Evolutionary conservation across 306 rosid species (phyloP).

Genomic region (Argentina anserina): DNA sequence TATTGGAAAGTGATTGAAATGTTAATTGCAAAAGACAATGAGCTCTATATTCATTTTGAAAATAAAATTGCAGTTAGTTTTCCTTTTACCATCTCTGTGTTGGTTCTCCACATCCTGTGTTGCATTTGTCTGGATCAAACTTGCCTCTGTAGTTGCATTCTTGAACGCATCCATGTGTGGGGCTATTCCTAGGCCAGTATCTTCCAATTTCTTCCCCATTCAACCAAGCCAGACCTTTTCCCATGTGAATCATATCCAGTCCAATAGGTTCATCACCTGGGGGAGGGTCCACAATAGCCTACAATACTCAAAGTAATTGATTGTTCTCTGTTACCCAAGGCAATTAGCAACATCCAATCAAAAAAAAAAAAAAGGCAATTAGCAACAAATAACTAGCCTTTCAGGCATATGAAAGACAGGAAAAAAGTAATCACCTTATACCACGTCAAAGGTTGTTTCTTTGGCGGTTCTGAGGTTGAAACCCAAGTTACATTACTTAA

Average conservation of each 20-base stretch:
- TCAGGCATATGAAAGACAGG: constrained; percentile 10
- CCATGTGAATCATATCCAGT: constrained; percentile 89
- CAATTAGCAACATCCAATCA: too few species aligned
- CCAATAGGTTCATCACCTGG: constrained; percentile 78
- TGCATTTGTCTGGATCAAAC: constrained; percentile 79
- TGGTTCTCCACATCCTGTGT: constrained; percentile 87
- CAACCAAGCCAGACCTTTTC: constrained; percentile 96
- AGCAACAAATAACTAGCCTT: neutral
- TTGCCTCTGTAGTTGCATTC: constrained; percentile 86
- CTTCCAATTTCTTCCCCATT: constrained; percentile 98
- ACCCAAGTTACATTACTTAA: constrained; percentile 52
- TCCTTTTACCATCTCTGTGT: constrained; percentile 73
- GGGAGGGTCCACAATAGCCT: constrained; percentile 76
- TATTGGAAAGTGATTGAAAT: neutral
- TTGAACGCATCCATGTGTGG: constrained; percentile 57
- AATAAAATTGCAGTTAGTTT: neutral
- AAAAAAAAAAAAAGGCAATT: too few species aligned
- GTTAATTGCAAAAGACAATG: neutral
- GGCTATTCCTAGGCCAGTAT: constrained; percentile 81
- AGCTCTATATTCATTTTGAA: neutral
- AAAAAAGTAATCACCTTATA: constrained; percentile 61
- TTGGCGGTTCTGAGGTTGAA: constrained; percentile 58
- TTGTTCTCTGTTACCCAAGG: constrained; percentile 7
- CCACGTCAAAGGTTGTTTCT: constrained; percentile 77
- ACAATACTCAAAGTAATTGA: constrained; percentile 17